Conservation (phyloP, 1,284 basidiomycete species). For the Tilletia horrida region DNA sequence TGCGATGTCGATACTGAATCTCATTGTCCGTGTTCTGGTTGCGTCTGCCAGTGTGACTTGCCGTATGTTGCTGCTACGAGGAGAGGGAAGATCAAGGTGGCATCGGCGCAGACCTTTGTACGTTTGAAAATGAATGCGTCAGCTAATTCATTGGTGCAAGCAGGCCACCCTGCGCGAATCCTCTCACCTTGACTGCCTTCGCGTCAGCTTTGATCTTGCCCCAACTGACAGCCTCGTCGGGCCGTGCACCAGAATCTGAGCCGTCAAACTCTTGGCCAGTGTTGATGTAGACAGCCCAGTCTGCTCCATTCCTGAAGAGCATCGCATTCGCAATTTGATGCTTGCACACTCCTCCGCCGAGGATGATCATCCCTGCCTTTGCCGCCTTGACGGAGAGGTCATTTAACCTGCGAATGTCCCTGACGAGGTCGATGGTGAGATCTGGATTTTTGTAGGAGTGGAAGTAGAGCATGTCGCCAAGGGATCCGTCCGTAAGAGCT, state of each 20-base stretch:
- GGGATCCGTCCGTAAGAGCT: constrained; percentile 91
- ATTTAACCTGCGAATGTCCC: constrained; percentile 87
- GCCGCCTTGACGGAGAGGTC: constrained; percentile 81
- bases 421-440: constrained; percentile 86
- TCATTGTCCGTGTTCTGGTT: not conserved
- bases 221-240: constrained; percentile 99
- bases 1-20: too few species aligned
- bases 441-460: constrained; percentile 76
- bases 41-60: constrained; percentile 26
- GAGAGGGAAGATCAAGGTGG: constrained; percentile 84
- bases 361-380: constrained; percentile 96
- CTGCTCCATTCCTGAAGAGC: constrained; percentile 91
- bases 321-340: constrained; percentile 99
- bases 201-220: constrained; percentile 84
- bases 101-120: constrained; percentile 64
- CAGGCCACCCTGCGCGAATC: not conserved
- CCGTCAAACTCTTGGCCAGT: constrained; percentile 99
- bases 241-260: constrained; percentile 91
- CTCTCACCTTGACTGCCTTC: constrained; percentile 78
- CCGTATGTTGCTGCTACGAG: constrained; percentile 81
- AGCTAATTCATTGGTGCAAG: too few species aligned
- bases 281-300: constrained; percentile 96
- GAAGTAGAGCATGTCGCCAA: constrained; percentile 99
- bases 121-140: not conserved
- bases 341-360: constrained; percentile 98